Evolutionary conservation across 352 stramenopile genomes (phyloP).

Genomic region (Peronospora tabacina): DNA sequence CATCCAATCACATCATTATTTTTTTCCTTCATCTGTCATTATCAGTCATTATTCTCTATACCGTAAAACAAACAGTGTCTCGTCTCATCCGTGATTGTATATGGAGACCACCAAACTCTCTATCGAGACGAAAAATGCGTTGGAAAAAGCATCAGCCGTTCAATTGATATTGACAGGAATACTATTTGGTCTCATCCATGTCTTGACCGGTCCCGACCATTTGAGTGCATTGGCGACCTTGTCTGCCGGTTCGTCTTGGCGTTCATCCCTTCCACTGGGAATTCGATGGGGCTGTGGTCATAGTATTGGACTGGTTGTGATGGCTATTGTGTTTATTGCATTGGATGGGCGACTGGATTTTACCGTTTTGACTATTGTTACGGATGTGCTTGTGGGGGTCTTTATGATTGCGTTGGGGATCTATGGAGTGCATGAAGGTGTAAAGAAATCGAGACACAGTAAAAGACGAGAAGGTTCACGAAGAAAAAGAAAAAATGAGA

Average conservation of each 20-base stretch:
- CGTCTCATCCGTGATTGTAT: constrained; percentile 31
- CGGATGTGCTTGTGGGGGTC: constrained; percentile 52
- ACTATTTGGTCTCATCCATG: constrained; percentile 56
- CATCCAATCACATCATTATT: neutral
- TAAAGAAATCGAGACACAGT: constrained; percentile 39
- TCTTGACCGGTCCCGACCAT: constrained; percentile 77
- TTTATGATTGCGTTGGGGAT: constrained; percentile 57
- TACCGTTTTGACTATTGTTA: constrained; percentile 43
- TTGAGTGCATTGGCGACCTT: constrained; percentile 81
- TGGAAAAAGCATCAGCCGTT: constrained; percentile 32
- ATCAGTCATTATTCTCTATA: neutral
- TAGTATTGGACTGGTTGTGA: constrained; percentile 71
- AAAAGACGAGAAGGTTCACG: constrained; percentile 16
- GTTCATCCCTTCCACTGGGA: constrained; percentile 72
- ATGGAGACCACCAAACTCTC: constrained; percentile 27
- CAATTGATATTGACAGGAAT: constrained; percentile 46
- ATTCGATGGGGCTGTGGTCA: constrained; percentile 88
- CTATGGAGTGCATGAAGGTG: constrained; percentile 60
- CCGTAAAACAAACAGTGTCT: neutral
- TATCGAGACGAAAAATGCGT: constrained; percentile 21
- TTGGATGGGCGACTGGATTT: constrained; percentile 53
- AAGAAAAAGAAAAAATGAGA: constrained; percentile 17
- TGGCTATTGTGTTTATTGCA: constrained; percentile 59
- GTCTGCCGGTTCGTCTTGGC: constrained; percentile 57
- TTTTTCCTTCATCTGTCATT: constrained; percentile 1